These are phyloP conservation scores for Tetrapisispora fleetii DNA, from an alignment of 805 yeast genomes.

Conservation along the genomic window DNA sequence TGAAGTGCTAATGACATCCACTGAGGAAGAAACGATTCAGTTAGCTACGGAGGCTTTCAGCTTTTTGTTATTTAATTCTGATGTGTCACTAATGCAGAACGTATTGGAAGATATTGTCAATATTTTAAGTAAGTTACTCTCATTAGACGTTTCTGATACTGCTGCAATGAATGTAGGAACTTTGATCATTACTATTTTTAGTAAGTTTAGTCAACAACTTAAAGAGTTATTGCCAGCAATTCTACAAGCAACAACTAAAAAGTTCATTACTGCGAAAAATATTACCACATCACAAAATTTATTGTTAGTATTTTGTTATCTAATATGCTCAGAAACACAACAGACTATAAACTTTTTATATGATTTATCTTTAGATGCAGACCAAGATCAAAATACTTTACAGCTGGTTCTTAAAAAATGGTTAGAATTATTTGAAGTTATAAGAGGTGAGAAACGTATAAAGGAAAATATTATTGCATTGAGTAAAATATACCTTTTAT, in stretches of 20 bases:
- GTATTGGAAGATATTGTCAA: constrained; percentile 30
- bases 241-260: constrained; percentile 60
- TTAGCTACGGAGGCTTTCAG: constrained; percentile 66
- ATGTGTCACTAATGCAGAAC: constrained; percentile 14
- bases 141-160: constrained; percentile 63
- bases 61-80: constrained; percentile 39
- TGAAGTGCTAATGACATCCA: constrained; percentile 30
- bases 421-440: constrained; percentile 72
- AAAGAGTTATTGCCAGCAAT: constrained; percentile 39
- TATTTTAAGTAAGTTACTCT: constrained; percentile 55
- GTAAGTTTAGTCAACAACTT: constrained; percentile 37
- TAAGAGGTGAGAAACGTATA: constrained; percentile 70
- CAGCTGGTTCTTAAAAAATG: constrained; percentile 61
- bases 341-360: constrained; percentile 56
- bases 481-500: constrained; percentile 50
- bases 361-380: constrained; percentile 27
- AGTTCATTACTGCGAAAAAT: constrained; percentile 58
- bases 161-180: constrained; percentile 73
- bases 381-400: constrained; percentile 35
- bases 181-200: constrained; percentile 50
- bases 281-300: constrained; percentile 69
- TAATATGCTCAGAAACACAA: constrained; percentile 51
- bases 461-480: constrained; percentile 59
- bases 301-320: constrained; percentile 61
- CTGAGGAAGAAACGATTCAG: constrained; percentile 74